Evolutionary conservation across 495 filamentous ascomycete species (phyloP).

Genomic region (Trichoderma asperelloides): DNA sequence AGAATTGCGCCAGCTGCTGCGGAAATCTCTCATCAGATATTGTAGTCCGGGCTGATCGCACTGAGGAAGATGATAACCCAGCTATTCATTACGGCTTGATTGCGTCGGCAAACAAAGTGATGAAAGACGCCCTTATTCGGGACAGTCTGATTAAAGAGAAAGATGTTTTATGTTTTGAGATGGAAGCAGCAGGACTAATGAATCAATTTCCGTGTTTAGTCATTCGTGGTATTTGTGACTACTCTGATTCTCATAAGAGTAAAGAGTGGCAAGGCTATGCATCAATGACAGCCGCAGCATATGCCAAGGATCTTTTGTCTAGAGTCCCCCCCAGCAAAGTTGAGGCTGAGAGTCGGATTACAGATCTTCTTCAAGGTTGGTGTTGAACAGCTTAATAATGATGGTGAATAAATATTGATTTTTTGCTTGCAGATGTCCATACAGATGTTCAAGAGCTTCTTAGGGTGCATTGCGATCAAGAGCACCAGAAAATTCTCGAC

Average conservation of each 20-base stretch:
- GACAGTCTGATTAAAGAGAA: conserved; percentile 8
- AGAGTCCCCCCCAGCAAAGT: background rate
- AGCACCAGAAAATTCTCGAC: background rate
- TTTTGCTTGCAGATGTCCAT: background rate
- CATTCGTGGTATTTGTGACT: conserved; percentile 7
- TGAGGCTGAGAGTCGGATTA: background rate
- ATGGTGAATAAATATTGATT: background rate
- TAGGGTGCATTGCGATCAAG: background rate
- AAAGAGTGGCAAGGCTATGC: conserved; percentile 8
- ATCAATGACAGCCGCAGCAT: conserved; percentile 4
- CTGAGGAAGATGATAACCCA: background rate
- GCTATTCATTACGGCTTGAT: conserved; percentile 1
- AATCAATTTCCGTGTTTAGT: conserved; percentile 4
- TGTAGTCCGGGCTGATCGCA: background rate
- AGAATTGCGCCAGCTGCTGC: background rate
- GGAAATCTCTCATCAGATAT: background rate
- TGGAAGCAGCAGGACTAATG: background rate
- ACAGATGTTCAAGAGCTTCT: background rate
- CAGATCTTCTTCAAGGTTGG: background rate
- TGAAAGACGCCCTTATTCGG: conserved; percentile 1
- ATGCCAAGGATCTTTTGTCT: background rate
- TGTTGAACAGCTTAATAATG: background rate
- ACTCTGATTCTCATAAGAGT: background rate
- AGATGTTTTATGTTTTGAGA: background rate
- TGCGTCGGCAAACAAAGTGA: conserved; percentile 3